Evolutionary conservation across 2,329 filamentous ascomycete species (phyloP), one percentile per base, ranked within the genome.

Genomic region (Trichoderma hamatum): DNA sequence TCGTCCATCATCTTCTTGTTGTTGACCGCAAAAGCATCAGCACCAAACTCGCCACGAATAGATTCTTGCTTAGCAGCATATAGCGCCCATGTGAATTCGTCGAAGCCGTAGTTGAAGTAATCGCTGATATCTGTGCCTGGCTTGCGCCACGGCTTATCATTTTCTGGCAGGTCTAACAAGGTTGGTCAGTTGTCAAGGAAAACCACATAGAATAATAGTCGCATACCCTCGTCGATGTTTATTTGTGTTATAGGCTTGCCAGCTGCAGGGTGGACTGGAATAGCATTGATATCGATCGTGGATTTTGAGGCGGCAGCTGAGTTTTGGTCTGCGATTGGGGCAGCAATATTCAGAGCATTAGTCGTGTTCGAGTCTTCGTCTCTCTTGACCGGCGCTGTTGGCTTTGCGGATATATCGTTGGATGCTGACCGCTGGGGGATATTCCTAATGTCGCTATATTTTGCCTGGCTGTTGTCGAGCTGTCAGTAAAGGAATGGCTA

Each of bases 51-150:
- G 72, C 88, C 88, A 21, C 92, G 88, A 75, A 97, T 85, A 28
- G 84, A 85, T 73, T 96, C 90, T 79, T 98, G 96, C 76, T 97
- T 96, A 70, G 93, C 85, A 36, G 94, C 94, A 79, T 99, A 99
- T 66, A 94, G 88, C 6, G 94, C 92, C 96, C 96, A 99, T 1
- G 94, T 97, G 80, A 97, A 98, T 80, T 98, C 95, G 81, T 98
- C 95, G 77, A 98, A 98, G 69, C 95, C 95, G 80, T 98, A 98
- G 83, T 98, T 98, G 87, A 98, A 98, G 82, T 97, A 98, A 79
- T 99, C 96, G 70, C 92, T 96, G 67, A 97, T 89, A 76, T 99
- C 96, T 13, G 95, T 94, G 58, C 96, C 96, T 0, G 96, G 96
- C 72, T 94, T 90, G 55, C 96, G 90, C 96, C 96, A 99, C 21